phyloP scores from a whole-genome alignment of 768 basidiomycete genomes.

The Lentinus brumalis region DNA sequence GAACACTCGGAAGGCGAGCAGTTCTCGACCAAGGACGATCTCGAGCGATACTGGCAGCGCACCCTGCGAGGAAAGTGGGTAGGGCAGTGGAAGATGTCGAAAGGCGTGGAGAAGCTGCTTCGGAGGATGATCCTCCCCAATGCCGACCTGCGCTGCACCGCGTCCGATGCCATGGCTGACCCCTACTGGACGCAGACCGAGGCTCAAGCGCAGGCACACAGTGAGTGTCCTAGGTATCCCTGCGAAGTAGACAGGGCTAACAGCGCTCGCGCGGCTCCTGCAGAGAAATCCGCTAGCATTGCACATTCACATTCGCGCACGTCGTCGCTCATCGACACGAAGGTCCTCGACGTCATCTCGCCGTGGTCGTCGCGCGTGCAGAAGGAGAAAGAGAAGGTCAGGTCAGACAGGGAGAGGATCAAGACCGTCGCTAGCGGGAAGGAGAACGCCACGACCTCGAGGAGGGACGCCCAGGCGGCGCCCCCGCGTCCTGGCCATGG shows the following conservation, averaged over 20 bases:
- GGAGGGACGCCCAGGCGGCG: not conserved
- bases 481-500: conserved; percentile 9
- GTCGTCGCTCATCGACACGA: conserved; percentile 14
- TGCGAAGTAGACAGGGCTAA: not conserved
- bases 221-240: conserved; percentile 35
- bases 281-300: conserved; percentile 39
- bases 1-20: conserved; percentile 79
- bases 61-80: conserved; percentile 88
- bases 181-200: conserved; percentile 56
- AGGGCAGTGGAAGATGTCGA: conserved; percentile 74
- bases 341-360: conserved; percentile 35
- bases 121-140: conserved; percentile 81
- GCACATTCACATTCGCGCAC: conserved; percentile 23
- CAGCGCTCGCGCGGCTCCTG: not conserved
- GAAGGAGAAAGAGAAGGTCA: conserved; percentile 21
- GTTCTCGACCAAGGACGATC: conserved; percentile 74
- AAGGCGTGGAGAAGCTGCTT: conserved; percentile 63
- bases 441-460: conserved; percentile 8
- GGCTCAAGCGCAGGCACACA: conserved; percentile 37
- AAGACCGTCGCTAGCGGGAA: conserved; percentile 14
- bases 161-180: conserved; percentile 65
- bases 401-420: not conserved
- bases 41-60: conserved; percentile 85
- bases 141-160: conserved; percentile 77
- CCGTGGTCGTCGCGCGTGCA: conserved; percentile 33